These are phyloP conservation scores for Nelumbo lutea DNA, from an alignment of 164 flowering plant species.

Conservation along the genomic window DNA sequence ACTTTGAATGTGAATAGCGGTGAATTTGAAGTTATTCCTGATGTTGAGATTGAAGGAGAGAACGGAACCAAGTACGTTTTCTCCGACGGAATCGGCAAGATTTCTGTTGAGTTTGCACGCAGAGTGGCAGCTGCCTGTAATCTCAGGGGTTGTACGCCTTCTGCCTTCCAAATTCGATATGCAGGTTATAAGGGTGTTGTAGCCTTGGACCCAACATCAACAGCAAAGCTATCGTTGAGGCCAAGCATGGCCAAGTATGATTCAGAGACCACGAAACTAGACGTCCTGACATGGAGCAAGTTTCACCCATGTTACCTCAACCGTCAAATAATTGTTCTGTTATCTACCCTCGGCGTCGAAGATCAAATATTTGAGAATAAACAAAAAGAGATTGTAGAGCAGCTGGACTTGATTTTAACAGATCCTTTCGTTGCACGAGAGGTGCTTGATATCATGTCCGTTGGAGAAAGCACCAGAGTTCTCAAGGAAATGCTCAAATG, in stretches of 20 bases:
- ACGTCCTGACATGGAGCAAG: slow-evolving; percentile 74
- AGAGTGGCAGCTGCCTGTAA: slow-evolving; percentile 66
- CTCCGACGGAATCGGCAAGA: slow-evolving; percentile 96
- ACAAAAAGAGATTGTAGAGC: slow-evolving; percentile 59
- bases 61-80: slow-evolving; percentile 39
- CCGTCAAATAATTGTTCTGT: slow-evolving; percentile 74
- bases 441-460: slow-evolving; percentile 65
- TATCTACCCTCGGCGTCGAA: slow-evolving; percentile 78
- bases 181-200: slow-evolving; percentile 94
- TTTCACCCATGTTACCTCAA: slow-evolving; percentile 78
- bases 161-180: slow-evolving; percentile 82
- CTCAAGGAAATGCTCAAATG: slow-evolving; percentile 72
- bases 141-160: slow-evolving; percentile 40
- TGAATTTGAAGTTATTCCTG: slow-evolving; percentile 61
- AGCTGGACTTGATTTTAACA: slow-evolving; percentile 46
- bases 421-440: slow-evolving; percentile 66
- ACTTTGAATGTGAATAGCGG: slow-evolving; percentile 42
- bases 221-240: slow-evolving; percentile 54
- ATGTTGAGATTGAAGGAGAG: slow-evolving; percentile 27
- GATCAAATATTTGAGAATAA: slow-evolving; percentile 57
- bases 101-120: slow-evolving; percentile 65
- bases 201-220: slow-evolving; percentile 68
- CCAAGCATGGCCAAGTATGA: slow-evolving; percentile 70
- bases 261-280: slow-evolving; percentile 51
- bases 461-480: slow-evolving; percentile 59